phyloP scores from a whole-genome alignment of 2,329 filamentous ascomycete species.

The Pseudocercospora musae region DNA sequence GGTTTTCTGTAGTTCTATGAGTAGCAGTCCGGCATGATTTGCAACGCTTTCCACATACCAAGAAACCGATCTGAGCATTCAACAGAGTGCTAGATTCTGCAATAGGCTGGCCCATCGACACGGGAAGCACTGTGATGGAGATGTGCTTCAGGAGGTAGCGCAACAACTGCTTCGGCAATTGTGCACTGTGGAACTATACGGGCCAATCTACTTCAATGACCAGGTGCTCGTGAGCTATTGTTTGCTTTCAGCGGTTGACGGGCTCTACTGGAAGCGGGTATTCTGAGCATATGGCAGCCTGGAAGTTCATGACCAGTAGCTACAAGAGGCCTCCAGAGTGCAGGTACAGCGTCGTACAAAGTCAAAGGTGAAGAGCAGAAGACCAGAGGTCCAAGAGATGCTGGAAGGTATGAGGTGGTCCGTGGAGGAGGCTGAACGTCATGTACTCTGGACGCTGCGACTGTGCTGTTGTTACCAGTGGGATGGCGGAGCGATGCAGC shows the following conservation, averaged over 20 bases:
- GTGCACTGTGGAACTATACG: background rate
- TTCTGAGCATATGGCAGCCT: conserved; percentile 23
- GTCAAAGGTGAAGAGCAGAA: background rate
- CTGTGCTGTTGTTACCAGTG: background rate
- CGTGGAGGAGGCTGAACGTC: background rate
- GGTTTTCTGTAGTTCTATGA: conserved; percentile 62
- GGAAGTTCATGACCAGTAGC: conserved; percentile 30
- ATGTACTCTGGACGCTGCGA: background rate
- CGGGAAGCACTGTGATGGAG: background rate
- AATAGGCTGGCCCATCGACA: conserved; percentile 25
- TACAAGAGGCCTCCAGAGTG: background rate
- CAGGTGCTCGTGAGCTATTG: conserved; percentile 8
- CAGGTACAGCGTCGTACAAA: background rate
- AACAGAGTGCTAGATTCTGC: conserved; percentile 43
- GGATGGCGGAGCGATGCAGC: conserved; percentile 5
- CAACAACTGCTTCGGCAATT: background rate
- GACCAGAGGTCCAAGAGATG: background rate
- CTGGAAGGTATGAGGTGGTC: background rate
- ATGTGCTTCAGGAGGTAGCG: background rate
- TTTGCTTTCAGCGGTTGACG: conserved; percentile 28
- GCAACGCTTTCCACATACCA: conserved; percentile 38
- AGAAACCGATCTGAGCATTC: conserved; percentile 49
- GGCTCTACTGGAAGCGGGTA: conserved; percentile 30
- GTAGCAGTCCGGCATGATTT: background rate
- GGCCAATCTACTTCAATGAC: background rate